Base-by-base conservation (phyloP, 345 rosid species). In the Ceriops zippeliana region DNA sequence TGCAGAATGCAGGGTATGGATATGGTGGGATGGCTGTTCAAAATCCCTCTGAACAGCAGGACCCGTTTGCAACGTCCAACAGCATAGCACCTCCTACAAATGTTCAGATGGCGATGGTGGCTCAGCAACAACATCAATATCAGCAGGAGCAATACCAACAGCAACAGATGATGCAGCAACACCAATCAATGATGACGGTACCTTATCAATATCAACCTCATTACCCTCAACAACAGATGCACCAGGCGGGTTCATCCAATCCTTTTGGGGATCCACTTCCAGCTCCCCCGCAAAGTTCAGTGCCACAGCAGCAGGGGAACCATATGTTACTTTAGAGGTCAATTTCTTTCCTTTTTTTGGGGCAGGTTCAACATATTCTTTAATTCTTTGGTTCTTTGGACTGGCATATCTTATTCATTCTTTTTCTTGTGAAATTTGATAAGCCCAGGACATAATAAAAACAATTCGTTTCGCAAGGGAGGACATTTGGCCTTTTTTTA, bases 1-100 rank as follows among this genome's bases (percentile, higher is more conserved):
- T 87, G 61, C 87, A 80, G 42, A 90, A 90, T 53, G 96, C 96
- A 1, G 99, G 98, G 16, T 90, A 89, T 52, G 89, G 93, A 37
- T 72, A 81, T 16, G 86, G 86, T 11, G 88, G 83, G 13, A 73
- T 68, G 69, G 66, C 67, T 0, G 56, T 59, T 3, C 86, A 79
- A 22, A 90, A 86, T 61, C 91, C 91, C 1, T 85, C 86, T 17
- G 95, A 88, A 15, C 86, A 78, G 28, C 73, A 66, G 1, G 97
- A 96, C 53, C 98, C 98, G 7, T 96, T 96, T 6, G 64, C 75
- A 56, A 84, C 82, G 90, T 96, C 98, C 15, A 85, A 81, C 69
- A 71, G 57, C 79, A 72, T 89, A 73, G 88, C 92, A 1, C 90
- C 98, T n/a, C 96, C 97, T 9, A 76, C 95, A 1, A 85, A 82